Conservation (phyloP, 2,329 filamentous ascomycete species). For the Ophiostoma perfectum region DNA sequence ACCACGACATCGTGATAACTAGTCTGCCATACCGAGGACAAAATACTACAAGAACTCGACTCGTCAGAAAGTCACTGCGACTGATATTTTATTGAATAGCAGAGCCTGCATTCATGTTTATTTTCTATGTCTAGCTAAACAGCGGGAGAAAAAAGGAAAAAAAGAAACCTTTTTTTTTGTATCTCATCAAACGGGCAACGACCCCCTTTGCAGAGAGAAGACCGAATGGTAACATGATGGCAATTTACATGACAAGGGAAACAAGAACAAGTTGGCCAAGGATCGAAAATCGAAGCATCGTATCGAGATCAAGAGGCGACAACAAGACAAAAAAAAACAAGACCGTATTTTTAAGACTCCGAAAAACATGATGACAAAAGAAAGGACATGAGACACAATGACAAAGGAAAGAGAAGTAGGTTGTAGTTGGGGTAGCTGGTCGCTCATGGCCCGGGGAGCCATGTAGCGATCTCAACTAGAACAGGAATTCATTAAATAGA, state of each 20-base stretch:
- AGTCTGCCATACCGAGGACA: too few relatives aligned
- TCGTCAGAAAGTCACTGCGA: background rate
- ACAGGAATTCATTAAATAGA: constrained; percentile 15
- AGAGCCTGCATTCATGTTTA: constrained; percentile 12
- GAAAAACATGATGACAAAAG: constrained; percentile 27
- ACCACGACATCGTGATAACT: too few relatives aligned
- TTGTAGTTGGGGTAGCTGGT: background rate
- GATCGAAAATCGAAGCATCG: background rate
- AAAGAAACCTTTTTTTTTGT: background rate
- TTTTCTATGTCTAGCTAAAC: constrained; percentile 13
- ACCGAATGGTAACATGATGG: constrained; percentile 9
- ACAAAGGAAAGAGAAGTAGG: constrained; percentile 26
- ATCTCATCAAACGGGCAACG: too few relatives aligned
- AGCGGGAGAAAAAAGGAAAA: background rate
- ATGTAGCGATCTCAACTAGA: background rate
- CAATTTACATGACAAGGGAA: constrained; percentile 10
- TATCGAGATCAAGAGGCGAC: background rate
- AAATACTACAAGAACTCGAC: too few relatives aligned
- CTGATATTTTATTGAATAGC: background rate
- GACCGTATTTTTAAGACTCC: constrained; percentile 21
- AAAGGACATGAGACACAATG: constrained; percentile 26
- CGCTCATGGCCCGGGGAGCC: too few relatives aligned
- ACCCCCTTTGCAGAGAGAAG: background rate
- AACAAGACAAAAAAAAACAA: constrained; percentile 16
- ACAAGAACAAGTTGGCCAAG: constrained; percentile 10